These are phyloP conservation scores for Linum usitatissimum DNA, from an alignment of 345 rosid genomes.

Conservation along the genomic window DNA sequence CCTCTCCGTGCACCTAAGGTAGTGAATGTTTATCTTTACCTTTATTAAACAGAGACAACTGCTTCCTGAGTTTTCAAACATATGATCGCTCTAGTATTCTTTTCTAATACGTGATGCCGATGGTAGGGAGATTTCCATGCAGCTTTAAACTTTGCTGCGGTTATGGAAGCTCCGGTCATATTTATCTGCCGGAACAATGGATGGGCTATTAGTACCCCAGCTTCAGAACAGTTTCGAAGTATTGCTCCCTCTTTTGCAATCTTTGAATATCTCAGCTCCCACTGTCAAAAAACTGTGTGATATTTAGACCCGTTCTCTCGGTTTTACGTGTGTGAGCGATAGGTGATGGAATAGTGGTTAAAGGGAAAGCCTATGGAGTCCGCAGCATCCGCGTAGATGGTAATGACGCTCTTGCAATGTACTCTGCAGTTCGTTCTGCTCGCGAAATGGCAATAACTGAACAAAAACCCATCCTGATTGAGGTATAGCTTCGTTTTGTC, in stretches of 20 bases:
- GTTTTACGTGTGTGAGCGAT: conserved; percentile 8
- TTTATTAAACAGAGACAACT: not conserved
- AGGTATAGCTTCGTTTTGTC: conserved; percentile 31
- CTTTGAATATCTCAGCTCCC: not conserved
- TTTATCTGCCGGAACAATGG: conserved; percentile 84
- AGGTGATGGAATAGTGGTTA: conserved; percentile 84
- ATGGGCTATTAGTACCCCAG: conserved; percentile 84
- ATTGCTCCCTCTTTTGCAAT: conserved; percentile 12
- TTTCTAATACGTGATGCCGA: conserved; percentile 13
- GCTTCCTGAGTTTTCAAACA: not conserved
- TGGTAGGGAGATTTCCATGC: conserved; percentile 79
- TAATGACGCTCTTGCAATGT: conserved; percentile 81
- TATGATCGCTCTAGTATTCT: not conserved
- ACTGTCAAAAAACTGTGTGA: not conserved
- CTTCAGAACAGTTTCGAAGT: conserved; percentile 84
- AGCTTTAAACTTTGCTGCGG: conserved; percentile 65
- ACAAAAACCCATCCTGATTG: conserved; percentile 69
- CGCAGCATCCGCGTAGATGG: conserved; percentile 86
- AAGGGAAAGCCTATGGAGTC: conserved; percentile 79
- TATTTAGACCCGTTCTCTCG: not conserved
- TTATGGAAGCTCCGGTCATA: conserved; percentile 68
- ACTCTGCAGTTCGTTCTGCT: conserved; percentile 61
- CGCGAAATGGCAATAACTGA: conserved; percentile 62
- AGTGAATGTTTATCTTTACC: not conserved
- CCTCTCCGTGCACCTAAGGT: not conserved